Base-by-base conservation (phyloP, 2,329 filamentous ascomycete genomes). In the Colletotrichum agaves region DNA sequence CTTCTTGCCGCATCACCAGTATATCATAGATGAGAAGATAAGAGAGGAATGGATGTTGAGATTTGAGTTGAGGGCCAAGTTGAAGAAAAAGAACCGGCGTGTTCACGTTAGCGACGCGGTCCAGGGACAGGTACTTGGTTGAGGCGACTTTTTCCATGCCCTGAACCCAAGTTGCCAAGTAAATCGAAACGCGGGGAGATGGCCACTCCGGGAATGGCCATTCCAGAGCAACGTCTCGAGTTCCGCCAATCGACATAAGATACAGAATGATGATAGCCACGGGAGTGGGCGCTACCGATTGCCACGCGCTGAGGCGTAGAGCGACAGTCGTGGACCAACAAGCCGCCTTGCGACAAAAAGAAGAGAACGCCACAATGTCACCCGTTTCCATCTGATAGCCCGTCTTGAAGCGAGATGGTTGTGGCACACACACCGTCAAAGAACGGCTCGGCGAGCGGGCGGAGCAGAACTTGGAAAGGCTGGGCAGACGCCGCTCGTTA, bases 391-490 rank as follows among this genome's bases (percentile, higher is more conserved):
- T 46, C 35, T 4, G 23, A 23, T 17, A 33, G 53, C 15, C 23
- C 7, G 31, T n/a, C 19, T n/a, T 21, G 43, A 52, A 35, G 35
- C 21, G 35, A 52, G 33, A 39, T 50, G 57, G 33, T 15, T 60
- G 59, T 52, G 27, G 60, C 63, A 52, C 57, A 41, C 17, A 23
- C 19, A 23, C 33, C 27, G 57, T 58, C 33, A 33, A 49, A 33
- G 47, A 31, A 27, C 47, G 27, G 47, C 33, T 27, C 15, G 46
- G 47, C 47, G 53, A 37, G 35, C 50, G 64, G 17, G 31, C 50
- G 63, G 52, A 63, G 58, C 63, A 63, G 52, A 56, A 52, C 67
- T 46, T 69, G 67, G 41, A 55, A 33, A 60, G 52, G 46, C 46
- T 58, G 19, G 63, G 59, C 50, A 37, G 15, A 44, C 35, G 64